These are phyloP conservation scores for Globisporangium heterothallicum DNA, from an alignment of 352 stramenopile genomes.

Conservation along the genomic window DNA sequence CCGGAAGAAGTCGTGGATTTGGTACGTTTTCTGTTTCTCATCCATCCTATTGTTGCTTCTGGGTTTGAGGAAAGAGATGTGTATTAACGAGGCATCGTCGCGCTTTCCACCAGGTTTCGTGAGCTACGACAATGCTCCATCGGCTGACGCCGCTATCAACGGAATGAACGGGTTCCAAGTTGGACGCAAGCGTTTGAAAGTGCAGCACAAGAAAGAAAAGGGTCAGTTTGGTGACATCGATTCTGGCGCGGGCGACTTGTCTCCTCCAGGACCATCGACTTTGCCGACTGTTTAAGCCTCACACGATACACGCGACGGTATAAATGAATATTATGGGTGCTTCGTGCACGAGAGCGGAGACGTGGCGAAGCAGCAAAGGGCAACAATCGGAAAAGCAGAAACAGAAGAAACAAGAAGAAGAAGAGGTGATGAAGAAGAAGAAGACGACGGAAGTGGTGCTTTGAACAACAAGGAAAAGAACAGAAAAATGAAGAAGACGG, in stretches of 20 bases:
- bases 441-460: too few relatives aligned
- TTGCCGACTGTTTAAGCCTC: constrained; percentile 28
- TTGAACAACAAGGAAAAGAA: constrained; percentile 7
- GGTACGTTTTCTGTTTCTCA: constrained; percentile 41
- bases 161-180: constrained; percentile 96
- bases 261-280: constrained; percentile 19
- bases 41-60: background rate
- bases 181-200: constrained; percentile 94
- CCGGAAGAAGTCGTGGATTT: constrained; percentile 91
- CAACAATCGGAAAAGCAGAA: constrained; percentile 1
- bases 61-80: constrained; percentile 14
- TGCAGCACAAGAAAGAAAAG: constrained; percentile 94
- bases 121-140: constrained; percentile 91
- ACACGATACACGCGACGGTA: constrained; percentile 28
- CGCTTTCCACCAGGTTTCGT: constrained; percentile 85
- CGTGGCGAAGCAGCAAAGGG: constrained; percentile 5
- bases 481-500: constrained; percentile 4
- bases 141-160: constrained; percentile 91
- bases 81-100: background rate
- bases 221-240: constrained; percentile 71
- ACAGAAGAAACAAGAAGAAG: constrained; percentile 5
- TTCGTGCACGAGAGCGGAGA: background rate
- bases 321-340: constrained; percentile 10
- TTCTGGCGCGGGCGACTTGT: constrained; percentile 37
- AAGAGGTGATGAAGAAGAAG: background rate